phyloP scores from a whole-genome alignment of 2,329 filamentous ascomycete species.

The Stylonectria norvegica region DNA sequence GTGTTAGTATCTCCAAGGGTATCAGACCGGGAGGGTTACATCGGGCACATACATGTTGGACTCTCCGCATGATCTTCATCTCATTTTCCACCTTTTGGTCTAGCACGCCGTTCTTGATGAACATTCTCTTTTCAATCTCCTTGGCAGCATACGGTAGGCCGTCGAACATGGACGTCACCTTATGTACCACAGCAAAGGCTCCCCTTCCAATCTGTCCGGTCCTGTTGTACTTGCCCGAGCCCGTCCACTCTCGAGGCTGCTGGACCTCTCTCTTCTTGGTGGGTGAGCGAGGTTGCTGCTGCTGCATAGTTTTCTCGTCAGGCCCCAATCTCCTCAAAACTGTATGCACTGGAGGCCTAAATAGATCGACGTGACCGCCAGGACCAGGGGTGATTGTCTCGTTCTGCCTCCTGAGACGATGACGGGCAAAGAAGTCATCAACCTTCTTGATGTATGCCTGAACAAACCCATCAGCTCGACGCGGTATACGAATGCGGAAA shows the following conservation, averaged over 20 bases:
- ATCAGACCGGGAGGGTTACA: conserved; percentile 2
- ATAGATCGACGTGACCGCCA: conserved; percentile 43
- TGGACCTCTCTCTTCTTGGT: conserved; percentile 26
- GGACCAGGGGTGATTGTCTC: conserved; percentile 47
- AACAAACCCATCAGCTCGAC: conserved; percentile 63
- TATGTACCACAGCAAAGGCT: conserved; percentile 91
- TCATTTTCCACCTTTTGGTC: conserved; percentile 95
- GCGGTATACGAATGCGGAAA: conserved; percentile 83
- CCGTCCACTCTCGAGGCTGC: conserved; percentile 67
- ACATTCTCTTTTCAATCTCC: conserved; percentile 87
- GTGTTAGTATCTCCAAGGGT: conserved; percentile 14
- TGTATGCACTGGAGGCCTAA: conserved; percentile 26
- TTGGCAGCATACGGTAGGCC: conserved; percentile 87
- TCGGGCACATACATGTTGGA: conserved; percentile 67
- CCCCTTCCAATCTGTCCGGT: conserved; percentile 82
- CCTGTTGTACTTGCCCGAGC: conserved; percentile 80
- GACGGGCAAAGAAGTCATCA: conserved; percentile 56
- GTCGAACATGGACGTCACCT: conserved; percentile 79
- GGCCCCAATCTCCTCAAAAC: conserved; percentile 19
- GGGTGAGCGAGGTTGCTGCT: conserved; percentile 9
- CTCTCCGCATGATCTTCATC: conserved; percentile 88
- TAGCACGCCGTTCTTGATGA: conserved; percentile 87
- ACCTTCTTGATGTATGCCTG: conserved; percentile 67
- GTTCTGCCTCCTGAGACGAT: conserved; percentile 33
- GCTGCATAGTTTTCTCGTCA: conserved; percentile 14